These are phyloP conservation scores for Paramecium bursaria DNA, from an alignment of 73 alveolate genomes.

Conservation along the genomic window DNA sequence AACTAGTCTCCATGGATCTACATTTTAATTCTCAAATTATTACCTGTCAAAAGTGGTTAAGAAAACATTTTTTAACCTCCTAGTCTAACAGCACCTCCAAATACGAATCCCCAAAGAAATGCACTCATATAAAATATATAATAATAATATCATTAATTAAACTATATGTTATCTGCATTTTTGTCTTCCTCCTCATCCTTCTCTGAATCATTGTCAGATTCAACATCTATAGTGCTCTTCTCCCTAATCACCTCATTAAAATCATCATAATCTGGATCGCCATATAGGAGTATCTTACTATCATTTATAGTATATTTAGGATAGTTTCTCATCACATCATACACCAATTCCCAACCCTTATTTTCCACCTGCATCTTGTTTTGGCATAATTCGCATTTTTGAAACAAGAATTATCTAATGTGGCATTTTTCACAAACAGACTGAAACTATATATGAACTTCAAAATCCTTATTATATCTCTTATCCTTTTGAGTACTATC, in stretches of 20 bases:
- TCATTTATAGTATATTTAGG: constrained; percentile 28
- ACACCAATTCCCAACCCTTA: constrained; percentile 45
- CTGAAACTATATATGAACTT: constrained; percentile 2
- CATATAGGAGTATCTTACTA: constrained; percentile 58
- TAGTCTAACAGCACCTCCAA: constrained; percentile 30
- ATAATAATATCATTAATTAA: too few species aligned
- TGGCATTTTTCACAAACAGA: constrained; percentile 43
- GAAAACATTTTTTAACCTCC: background rate
- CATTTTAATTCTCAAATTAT: background rate
- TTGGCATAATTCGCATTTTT: constrained; percentile 58
- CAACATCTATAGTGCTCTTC: background rate
- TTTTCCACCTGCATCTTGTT: constrained; percentile 33
- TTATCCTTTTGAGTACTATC: constrained; percentile 59
- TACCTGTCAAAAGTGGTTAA: constrained; percentile 18
- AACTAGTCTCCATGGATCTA: constrained; percentile 4
- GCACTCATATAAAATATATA: too few species aligned
- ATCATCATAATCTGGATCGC: constrained; percentile 68
- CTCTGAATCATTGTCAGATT: constrained; percentile 10
- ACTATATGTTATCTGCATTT: too few species aligned
- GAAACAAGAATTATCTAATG: background rate
- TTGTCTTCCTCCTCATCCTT: constrained; percentile 3
- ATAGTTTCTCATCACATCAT: constrained; percentile 62
- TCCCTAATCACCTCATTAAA: constrained; percentile 25
- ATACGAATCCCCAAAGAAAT: constrained; percentile 36
- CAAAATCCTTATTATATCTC: constrained; percentile 9